Conservation (phyloP, 768 basidiomycete genomes). For the Mycena maculata region DNA sequence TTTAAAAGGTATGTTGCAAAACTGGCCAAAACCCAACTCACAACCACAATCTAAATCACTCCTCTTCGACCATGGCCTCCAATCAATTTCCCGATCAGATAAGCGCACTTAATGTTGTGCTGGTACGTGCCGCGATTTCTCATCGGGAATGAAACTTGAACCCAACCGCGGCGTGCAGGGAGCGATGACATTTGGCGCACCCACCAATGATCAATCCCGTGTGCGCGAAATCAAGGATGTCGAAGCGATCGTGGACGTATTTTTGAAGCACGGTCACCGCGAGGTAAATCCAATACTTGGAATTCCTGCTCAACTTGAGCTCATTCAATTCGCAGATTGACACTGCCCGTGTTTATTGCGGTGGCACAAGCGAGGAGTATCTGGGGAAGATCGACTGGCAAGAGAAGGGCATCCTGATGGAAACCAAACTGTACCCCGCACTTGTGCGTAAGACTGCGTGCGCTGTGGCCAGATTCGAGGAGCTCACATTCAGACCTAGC, state of each 20-base stretch:
- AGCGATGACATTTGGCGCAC: conserved; percentile 59
- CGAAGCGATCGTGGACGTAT: conserved; percentile 60
- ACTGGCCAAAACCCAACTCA: no score
- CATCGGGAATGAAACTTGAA: neutral
- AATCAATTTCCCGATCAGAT: conserved; percentile 37
- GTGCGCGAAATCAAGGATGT: conserved; percentile 56
- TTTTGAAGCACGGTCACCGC: conserved; percentile 59
- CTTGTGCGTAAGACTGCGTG: conserved; percentile 10
- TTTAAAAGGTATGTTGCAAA: no score
- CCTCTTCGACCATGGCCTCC: neutral
- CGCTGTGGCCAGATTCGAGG: no score
- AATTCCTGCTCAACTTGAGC: no score
- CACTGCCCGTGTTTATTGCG: conserved; percentile 61
- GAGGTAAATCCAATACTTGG: conserved; percentile 43
- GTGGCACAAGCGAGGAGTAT: conserved; percentile 65
- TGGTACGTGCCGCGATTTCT: conserved; percentile 41
- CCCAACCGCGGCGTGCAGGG: conserved; percentile 44
- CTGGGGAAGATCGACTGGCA: conserved; percentile 64
- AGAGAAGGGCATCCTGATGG: conserved; percentile 61
- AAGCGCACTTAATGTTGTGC: conserved; percentile 52
- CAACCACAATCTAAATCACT: no score
- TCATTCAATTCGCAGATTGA: conserved; percentile 50
- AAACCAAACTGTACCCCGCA: conserved; percentile 69
- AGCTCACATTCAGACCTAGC: neutral
- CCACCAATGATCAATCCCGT: conserved; percentile 53